These are phyloP conservation scores for Penicillium dipodomyicola DNA, from an alignment of 495 filamentous ascomycete species.

Conservation along the genomic window DNA sequence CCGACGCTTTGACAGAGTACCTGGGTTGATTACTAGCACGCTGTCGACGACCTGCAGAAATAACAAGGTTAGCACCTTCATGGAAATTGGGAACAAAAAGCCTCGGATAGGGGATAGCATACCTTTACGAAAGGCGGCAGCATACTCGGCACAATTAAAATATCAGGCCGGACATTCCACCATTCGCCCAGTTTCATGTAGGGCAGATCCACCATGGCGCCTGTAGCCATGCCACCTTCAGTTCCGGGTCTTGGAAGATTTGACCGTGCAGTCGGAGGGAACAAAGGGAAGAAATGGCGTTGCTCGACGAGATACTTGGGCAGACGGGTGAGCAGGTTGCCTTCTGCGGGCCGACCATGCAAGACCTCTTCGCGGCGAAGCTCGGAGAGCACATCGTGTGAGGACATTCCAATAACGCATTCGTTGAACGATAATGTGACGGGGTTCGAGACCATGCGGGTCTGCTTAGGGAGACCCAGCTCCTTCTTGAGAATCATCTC, in stretches of 20 bases:
- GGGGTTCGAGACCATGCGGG: conserved; percentile 78
- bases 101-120: conserved; percentile 21
- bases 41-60: conserved; percentile 70
- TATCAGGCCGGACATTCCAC: conserved; percentile 78
- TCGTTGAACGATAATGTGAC: conserved; percentile 86
- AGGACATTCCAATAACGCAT: conserved; percentile 70
- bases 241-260: conserved; percentile 60
- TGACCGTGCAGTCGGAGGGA: conserved; percentile 68
- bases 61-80: not conserved
- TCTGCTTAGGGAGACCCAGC: conserved; percentile 72
- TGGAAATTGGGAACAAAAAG: not conserved
- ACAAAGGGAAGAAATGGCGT: conserved; percentile 84
- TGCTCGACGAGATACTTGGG: conserved; percentile 79
- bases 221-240: conserved; percentile 59
- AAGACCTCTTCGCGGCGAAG: conserved; percentile 73
- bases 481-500: conserved; percentile 70
- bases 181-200: conserved; percentile 90
- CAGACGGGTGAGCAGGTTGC: conserved; percentile 62
- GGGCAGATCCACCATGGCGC: conserved; percentile 74
- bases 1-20: conserved; percentile 76
- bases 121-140: conserved; percentile 87
- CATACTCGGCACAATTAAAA: conserved; percentile 79
- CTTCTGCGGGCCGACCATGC: conserved; percentile 51
- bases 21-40: conserved; percentile 84
- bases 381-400: conserved; percentile 79